Conservation (phyloP, 768 basidiomycete species). For the Leccinum uliginosum region DNA sequence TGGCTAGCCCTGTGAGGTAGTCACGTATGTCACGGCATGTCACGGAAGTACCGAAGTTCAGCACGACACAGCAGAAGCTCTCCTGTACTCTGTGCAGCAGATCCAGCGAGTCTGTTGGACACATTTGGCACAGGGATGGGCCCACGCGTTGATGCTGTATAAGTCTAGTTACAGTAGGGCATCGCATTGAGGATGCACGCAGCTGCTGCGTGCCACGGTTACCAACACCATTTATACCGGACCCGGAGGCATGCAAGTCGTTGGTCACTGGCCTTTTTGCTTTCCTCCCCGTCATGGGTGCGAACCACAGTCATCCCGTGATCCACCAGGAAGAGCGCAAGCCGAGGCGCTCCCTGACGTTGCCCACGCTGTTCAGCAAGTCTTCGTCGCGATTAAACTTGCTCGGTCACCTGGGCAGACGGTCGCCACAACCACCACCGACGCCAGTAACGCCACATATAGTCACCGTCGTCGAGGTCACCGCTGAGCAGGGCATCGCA, state of each 20-base stretch:
- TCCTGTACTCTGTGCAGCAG: conserved; percentile 5
- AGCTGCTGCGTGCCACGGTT: conserved; percentile 14
- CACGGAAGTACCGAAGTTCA: not conserved
- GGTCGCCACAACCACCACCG: conserved; percentile 28
- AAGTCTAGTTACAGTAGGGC: conserved; percentile 3
- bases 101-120: conserved; percentile 1
- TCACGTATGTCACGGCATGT: conserved; percentile 5
- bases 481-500: conserved; percentile 16
- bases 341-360: conserved; percentile 21
- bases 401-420: conserved; percentile 21
- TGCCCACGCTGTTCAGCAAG: conserved; percentile 24
- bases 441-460: conserved; percentile 24
- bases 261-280: not conserved
- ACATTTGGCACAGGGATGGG: conserved; percentile 5
- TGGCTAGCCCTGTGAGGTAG: not conserved
- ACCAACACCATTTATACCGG: conserved; percentile 19
- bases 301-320: conserved; percentile 24
- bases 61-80: not conserved
- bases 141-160: conserved; percentile 12
- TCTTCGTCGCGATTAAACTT: conserved; percentile 26
- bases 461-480: conserved; percentile 3
- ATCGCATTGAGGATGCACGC: conserved; percentile 25
- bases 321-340: conserved; percentile 21
- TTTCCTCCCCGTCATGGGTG: conserved; percentile 19
- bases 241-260: conserved; percentile 12